Conservation (phyloP, 2,329 filamentous ascomycete genomes). For the Alternaria infectoria region DNA sequence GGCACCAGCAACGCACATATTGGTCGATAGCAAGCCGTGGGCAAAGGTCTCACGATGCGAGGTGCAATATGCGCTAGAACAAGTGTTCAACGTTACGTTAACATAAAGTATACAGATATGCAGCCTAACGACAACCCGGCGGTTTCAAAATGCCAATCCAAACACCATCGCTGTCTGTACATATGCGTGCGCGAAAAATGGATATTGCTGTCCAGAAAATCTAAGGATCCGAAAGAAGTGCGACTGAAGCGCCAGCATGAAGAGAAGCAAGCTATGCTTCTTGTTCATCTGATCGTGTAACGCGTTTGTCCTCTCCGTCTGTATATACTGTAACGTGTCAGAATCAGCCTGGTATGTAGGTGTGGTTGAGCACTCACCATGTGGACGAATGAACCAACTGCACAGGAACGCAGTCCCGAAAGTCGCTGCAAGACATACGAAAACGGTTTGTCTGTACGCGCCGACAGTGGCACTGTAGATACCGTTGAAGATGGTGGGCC, state of each 20-base stretch:
- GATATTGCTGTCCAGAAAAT: neutral
- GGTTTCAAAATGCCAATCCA: neutral
- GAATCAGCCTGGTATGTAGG: neutral
- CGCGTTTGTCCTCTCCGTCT: slow-evolving; percentile 11
- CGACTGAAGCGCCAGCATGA: neutral
- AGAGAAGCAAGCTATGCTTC: slow-evolving; percentile 3
- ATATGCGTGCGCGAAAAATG: neutral
- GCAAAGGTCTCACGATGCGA: neutral
- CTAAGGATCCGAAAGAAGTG: neutral
- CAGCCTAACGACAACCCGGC: neutral
- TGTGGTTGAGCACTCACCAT: slow-evolving; percentile 64
- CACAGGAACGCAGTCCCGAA: slow-evolving; percentile 71
- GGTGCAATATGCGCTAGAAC: neutral
- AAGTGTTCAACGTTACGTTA: neutral
- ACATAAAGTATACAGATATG: neutral
- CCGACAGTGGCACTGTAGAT: slow-evolving; percentile 84
- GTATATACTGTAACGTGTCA: slow-evolving; percentile 13
- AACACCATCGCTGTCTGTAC: neutral
- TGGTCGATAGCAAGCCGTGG: neutral
- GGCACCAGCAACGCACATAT: neutral
- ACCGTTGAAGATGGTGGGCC: slow-evolving; percentile 82
- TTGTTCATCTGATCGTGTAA: neutral
- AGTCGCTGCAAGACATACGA: slow-evolving; percentile 72
- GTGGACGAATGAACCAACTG: slow-evolving; percentile 74
- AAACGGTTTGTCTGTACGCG: slow-evolving; percentile 80